Evolutionary conservation across 768 basidiomycete species (phyloP), one percentile per base, ranked within the genome.

Genomic region (Agaricus blazei): DNA sequence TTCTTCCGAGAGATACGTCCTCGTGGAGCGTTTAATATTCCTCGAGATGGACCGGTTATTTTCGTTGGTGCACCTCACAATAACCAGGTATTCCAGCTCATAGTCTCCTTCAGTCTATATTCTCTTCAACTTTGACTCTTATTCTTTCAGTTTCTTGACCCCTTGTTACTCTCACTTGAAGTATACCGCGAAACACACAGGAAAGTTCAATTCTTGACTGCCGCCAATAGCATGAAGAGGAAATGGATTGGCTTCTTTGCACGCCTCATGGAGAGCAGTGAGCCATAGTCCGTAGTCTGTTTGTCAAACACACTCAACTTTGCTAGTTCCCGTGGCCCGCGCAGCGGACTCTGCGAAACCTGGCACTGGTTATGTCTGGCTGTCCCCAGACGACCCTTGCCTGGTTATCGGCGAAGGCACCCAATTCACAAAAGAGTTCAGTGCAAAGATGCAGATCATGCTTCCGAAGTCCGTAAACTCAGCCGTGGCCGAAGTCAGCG

Each of bases 1-100:
- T 98, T 98, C 79, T 98, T 98, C 75, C 78, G 96, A 61, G 96
- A 98, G 73, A 87, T 98, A 63, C 81, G 96, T 56, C 91, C 94
- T 3, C 78, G 96, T 69, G 92, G 96, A 49, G 90, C 94, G 34
- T 98, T 90, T 80, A 91, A 97, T 67, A 91, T 98, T 57, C 96
- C 96, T 26, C 79, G 79, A 55, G 81, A 90, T 56, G 96, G 93
- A 0, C 90, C 96, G 2, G 83, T 96, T 52, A 91, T 98, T 60
- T 94, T 97, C 68, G 93, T 93, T 48, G 93, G 81, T 42, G 95
- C 91, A 9, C 94, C 94, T 41, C 94, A 98, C 69, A 84, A 86
- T 64, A 97, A 97, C 68, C 92, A 94, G 73, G 92, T 87, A 64
- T 56, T 62, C 64, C 14, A 24, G 24, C 14, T 19, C 19, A 19